Base-by-base conservation (phyloP, 257 asterid genomes). In the Leptodermis oblonga region DNA sequence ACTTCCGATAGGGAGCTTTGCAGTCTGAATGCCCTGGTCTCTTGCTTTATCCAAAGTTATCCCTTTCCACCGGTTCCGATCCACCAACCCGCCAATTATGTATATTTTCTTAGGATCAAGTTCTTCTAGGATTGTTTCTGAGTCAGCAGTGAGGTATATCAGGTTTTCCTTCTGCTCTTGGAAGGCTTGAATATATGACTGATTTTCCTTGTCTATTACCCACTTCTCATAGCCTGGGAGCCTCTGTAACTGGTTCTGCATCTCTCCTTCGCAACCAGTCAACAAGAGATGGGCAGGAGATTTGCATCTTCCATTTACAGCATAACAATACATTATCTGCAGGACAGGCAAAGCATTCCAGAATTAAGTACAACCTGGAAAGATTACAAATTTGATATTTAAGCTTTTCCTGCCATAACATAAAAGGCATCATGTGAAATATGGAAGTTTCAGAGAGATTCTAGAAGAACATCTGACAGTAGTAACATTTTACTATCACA, bases 31-130 rank as follows among this genome's bases (percentile, higher is more conserved):
- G 78, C 97, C 95, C 82, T 94, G 96, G 60, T 89, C 93, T 17
- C 71, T 76, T 60, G 99, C 97, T 82, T 94, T 94, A 65, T 85
- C 81, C 95, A 87, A 81, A 60, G 99, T 91, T 69, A 91, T 78
- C 67, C 99, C 99, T 87, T 93, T 91, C 95, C 92, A 94, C 43
- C 96, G 89, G 78, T 94, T 94, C 80, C 97, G 80, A 80, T 94
- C 99, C 83, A 94, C 99, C 87, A 94, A 78, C 37, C 99, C 99
- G 74, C 99, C 99, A 62, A 94, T 81, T 59, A 94, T 86, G 80
- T 94, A 94, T 67, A 89, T 70, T 70, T 88, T 83, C 74, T 84
- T 87, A 28, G 86, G 87, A 79, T 94, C 99, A 34, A 94, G 91
- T 80, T 86, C 97, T 70, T 82, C 86, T 26, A 94, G 84, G 34